Evolutionary conservation across 768 basidiomycete species (phyloP).

Genomic region (Russula earlei): DNA sequence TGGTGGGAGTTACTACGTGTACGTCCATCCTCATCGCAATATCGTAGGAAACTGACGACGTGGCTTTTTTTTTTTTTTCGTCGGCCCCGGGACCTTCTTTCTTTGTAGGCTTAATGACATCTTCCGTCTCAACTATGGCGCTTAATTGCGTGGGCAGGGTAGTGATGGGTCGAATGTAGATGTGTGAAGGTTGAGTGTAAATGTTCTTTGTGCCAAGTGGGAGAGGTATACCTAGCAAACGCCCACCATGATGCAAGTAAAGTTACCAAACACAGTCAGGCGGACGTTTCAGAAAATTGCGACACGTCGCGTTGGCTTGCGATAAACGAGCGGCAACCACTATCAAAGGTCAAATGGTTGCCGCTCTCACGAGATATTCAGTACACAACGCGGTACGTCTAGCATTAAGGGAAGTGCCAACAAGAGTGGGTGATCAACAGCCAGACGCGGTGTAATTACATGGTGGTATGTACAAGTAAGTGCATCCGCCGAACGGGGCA

Average conservation of each 20-base stretch:
- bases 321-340: background rate
- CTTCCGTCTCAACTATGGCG: slow-evolving; percentile 81
- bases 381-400: background rate
- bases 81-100: slow-evolving; percentile 10
- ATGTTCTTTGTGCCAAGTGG: background rate
- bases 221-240: slow-evolving; percentile 10
- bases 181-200: background rate
- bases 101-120: slow-evolving; percentile 67
- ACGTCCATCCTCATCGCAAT: slow-evolving; percentile 28
- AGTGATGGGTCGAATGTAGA: slow-evolving; percentile 1
- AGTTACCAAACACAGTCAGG: background rate
- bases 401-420: slow-evolving; percentile 1
- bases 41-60: background rate
- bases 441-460: slow-evolving; percentile 14
- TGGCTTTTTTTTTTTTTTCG: background rate
- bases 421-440: slow-evolving; percentile 4
- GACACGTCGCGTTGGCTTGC: background rate
- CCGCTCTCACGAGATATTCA: background rate
- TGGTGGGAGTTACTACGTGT: slow-evolving; percentile 75
- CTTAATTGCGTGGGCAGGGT: slow-evolving; percentile 19
- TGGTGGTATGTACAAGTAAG: slow-evolving; percentile 16
- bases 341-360: background rate
- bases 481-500: background rate
- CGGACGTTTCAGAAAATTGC: background rate
- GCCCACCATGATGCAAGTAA: background rate